Conservation (phyloP, 2,329 filamentous ascomycete species). For the Annulohypoxylon truncatum region DNA sequence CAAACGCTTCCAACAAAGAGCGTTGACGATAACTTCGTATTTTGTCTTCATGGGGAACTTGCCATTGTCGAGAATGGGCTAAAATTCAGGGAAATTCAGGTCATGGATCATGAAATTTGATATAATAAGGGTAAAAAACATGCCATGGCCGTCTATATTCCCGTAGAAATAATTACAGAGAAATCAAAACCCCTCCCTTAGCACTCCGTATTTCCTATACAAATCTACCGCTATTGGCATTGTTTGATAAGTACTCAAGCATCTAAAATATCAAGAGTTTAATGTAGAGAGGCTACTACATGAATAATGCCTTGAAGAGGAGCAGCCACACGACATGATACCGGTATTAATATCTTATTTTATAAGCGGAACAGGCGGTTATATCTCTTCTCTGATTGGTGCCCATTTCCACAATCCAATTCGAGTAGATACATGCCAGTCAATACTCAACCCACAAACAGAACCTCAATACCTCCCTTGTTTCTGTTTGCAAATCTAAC, state of each 20-base stretch:
- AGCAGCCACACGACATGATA: neutral
- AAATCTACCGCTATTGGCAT: too few relatives aligned
- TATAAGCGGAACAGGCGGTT: neutral
- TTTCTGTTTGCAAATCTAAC: neutral
- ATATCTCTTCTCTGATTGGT: neutral
- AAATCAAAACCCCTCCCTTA: too few relatives aligned
- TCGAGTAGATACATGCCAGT: neutral
- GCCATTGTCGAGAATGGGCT: conserved; percentile 1
- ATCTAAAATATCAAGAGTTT: too few relatives aligned
- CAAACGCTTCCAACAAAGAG: neutral
- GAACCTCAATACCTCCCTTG: neutral
- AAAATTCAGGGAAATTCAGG: neutral
- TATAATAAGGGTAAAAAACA: too few relatives aligned
- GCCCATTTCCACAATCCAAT: too few relatives aligned
- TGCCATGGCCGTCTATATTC: too few relatives aligned
- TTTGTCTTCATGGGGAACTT: conserved; percentile 4
- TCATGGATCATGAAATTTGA: neutral
- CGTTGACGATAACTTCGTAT: neutral
- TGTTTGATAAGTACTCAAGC: too few relatives aligned
- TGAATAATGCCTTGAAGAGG: too few relatives aligned
- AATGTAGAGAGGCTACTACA: too few relatives aligned
- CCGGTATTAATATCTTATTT: neutral
- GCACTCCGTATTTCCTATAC: too few relatives aligned
- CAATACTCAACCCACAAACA: neutral
- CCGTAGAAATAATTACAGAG: too few relatives aligned